Evolutionary conservation across 2,329 filamentous ascomycete genomes (phyloP).

Genomic region (Penicillium palitans): DNA sequence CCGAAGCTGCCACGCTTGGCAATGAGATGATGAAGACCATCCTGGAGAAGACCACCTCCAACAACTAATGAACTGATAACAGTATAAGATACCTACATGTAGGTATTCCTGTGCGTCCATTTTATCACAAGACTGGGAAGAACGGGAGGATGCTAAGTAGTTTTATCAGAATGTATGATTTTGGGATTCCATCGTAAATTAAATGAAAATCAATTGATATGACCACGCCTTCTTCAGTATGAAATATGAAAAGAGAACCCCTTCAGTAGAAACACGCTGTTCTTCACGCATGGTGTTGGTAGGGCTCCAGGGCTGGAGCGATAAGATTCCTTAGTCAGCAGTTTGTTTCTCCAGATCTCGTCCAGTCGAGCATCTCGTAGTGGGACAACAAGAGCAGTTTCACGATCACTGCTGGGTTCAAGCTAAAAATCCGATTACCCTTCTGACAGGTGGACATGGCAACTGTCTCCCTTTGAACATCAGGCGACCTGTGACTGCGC

Average conservation of each 20-base stretch:
- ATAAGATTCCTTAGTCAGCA: constrained; percentile 26
- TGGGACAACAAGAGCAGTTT: constrained; percentile 7
- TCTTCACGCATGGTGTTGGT: neutral
- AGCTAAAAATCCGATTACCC: constrained; percentile 1
- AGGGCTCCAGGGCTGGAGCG: neutral
- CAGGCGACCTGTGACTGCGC: constrained; percentile 25
- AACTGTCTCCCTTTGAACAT: constrained; percentile 11
- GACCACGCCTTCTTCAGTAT: neutral
- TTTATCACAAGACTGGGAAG: neutral
- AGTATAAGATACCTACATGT: constrained; percentile 1
- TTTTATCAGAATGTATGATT: neutral
- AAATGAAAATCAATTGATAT: neutral
- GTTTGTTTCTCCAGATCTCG: constrained; percentile 14
- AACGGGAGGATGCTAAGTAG: neutral
- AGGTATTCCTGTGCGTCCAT: neutral
- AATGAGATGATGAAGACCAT: constrained; percentile 98
- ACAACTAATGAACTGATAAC: constrained; percentile 12
- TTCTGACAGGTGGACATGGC: constrained; percentile 2
- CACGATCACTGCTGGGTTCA: constrained; percentile 3
- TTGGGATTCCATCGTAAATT: neutral
- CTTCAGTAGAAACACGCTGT: neutral
- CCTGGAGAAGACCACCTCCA: constrained; percentile 66
- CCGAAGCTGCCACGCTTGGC: constrained; percentile 80
- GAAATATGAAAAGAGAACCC: neutral
- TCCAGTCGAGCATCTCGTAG: constrained; percentile 4